phyloP scores from a whole-genome alignment of 2,329 filamentous ascomycete species.

The Microcyclospora tardicrescens region DNA sequence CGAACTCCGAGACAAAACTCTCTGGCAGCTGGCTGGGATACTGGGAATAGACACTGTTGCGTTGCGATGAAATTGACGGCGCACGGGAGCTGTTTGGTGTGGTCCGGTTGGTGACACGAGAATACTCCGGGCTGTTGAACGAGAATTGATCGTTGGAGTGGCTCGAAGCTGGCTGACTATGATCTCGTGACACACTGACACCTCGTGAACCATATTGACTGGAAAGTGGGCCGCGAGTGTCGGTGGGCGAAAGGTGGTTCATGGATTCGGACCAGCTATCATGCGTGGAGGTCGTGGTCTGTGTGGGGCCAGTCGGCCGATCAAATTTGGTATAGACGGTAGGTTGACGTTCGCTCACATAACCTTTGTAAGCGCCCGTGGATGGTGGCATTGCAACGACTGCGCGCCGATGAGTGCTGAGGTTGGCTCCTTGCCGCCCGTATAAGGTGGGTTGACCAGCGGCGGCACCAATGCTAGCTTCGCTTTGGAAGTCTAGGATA shows the following conservation, averaged over 20 bases:
- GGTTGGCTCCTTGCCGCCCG: too few relatives aligned
- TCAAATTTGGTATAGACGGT: constrained; percentile 24
- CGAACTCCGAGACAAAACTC: constrained; percentile 7
- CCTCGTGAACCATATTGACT: too few relatives aligned
- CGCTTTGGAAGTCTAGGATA: constrained; percentile 18
- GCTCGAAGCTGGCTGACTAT: constrained; percentile 44
- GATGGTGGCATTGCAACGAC: too few relatives aligned
- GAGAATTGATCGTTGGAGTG: constrained; percentile 31
- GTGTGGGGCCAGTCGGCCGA: constrained; percentile 12
- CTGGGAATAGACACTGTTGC: constrained; percentile 24
- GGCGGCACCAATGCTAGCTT: too few relatives aligned
- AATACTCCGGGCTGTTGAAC: constrained; percentile 14
- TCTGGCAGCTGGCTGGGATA: constrained; percentile 3
- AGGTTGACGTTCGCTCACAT: constrained; percentile 13
- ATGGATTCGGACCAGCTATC: constrained; percentile 10
- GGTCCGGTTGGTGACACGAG: constrained; percentile 8
- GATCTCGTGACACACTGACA: constrained; percentile 35
- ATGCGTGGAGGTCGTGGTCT: constrained; percentile 16
- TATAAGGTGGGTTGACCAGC: too few relatives aligned
- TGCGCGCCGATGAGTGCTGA: too few relatives aligned
- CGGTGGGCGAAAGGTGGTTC: constrained; percentile 28
- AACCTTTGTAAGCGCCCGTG: too few relatives aligned
- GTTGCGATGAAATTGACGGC: constrained; percentile 36
- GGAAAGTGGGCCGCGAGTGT: constrained; percentile 25
- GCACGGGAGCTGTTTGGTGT: constrained; percentile 20